Conservation (phyloP, 2,329 filamentous ascomycete species). For the Colletotrichum viniferum region DNA sequence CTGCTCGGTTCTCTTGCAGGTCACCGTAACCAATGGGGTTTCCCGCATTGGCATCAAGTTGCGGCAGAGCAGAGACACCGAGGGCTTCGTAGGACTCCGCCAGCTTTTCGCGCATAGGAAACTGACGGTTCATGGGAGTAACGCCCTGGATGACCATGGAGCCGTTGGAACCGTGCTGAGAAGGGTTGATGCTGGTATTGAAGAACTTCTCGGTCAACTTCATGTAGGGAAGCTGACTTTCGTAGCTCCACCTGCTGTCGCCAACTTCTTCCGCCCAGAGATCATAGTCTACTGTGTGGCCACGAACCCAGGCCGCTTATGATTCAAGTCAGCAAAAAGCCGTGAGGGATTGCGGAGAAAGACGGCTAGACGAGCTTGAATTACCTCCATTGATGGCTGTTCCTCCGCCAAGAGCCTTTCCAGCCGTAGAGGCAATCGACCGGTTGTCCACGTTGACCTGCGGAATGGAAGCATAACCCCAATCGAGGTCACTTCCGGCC, state of each 20-base stretch:
- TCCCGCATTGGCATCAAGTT: conserved; percentile 31
- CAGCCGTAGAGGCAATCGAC: conserved; percentile 24
- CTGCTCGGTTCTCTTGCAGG: conserved; percentile 29
- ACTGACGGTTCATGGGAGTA: conserved; percentile 34
- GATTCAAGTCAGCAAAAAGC: conserved; percentile 39
- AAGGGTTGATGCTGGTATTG: conserved; percentile 27
- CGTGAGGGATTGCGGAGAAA: background rate
- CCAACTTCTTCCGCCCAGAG: conserved; percentile 39
- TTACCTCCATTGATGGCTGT: conserved; percentile 44
- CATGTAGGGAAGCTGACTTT: conserved; percentile 50
- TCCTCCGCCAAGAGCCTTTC: conserved; percentile 45
- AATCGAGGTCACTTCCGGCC: conserved; percentile 32
- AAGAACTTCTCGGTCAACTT: conserved; percentile 39
- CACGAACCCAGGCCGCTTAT: conserved; percentile 43
- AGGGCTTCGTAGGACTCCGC: conserved; percentile 45
- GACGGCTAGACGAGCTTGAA: conserved; percentile 12
- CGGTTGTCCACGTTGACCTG: conserved; percentile 25
- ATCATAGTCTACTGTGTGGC: conserved; percentile 47
- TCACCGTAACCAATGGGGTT: conserved; percentile 36
- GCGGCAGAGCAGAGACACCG: conserved; percentile 30
- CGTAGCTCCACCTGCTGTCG: conserved; percentile 49
- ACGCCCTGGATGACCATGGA: conserved; percentile 37
- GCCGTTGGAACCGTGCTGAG: conserved; percentile 42
- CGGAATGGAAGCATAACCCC: conserved; percentile 35
- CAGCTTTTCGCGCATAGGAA: conserved; percentile 39